A percentile compares a stretch with the other conserved stretches of the same genome.
Evolutionary conservation across 2,329 filamentous ascomycete species (phyloP).

Genomic region (Colletotrichum sp.): DNA sequence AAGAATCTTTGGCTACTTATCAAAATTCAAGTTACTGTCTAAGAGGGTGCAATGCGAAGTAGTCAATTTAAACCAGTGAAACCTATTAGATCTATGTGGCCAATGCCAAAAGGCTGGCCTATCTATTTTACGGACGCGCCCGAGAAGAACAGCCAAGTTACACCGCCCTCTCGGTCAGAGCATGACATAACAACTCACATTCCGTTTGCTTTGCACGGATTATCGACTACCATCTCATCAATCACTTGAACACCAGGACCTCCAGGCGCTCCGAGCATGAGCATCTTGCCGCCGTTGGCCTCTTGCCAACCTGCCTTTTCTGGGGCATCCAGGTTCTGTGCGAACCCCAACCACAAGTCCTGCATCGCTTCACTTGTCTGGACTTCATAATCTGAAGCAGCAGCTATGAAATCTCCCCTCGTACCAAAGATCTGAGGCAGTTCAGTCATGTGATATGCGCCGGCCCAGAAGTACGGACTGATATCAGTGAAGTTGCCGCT

Average conservation of each 20-base stretch:
- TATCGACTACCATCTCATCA: background rate
- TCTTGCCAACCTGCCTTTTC: background rate
- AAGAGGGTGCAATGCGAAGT: background rate
- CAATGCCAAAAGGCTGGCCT: background rate
- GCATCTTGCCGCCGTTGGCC: background rate
- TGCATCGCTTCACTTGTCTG: background rate
- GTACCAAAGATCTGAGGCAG: constrained; percentile 35
- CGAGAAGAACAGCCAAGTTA: background rate
- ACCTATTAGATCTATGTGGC: background rate
- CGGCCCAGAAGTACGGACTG: constrained; percentile 25
- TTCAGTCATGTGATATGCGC: constrained; percentile 32
- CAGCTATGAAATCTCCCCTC: background rate
- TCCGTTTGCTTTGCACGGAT: background rate
- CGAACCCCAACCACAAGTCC: background rate
- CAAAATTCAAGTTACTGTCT: background rate
- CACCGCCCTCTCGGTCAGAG: fast-evolving
- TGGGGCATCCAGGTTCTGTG: background rate
- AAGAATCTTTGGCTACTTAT: too few species aligned
- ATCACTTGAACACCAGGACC: background rate
- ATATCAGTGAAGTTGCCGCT: constrained; percentile 31
- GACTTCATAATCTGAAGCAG: background rate
- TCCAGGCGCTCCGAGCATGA: background rate
- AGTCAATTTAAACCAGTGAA: background rate
- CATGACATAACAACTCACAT: background rate
- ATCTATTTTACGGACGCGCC: background rate